Evolutionary conservation across 2,329 filamentous ascomycete species (phyloP), one percentile per base, ranked within the genome.

Genomic region (Aspergillus japonicus): DNA sequence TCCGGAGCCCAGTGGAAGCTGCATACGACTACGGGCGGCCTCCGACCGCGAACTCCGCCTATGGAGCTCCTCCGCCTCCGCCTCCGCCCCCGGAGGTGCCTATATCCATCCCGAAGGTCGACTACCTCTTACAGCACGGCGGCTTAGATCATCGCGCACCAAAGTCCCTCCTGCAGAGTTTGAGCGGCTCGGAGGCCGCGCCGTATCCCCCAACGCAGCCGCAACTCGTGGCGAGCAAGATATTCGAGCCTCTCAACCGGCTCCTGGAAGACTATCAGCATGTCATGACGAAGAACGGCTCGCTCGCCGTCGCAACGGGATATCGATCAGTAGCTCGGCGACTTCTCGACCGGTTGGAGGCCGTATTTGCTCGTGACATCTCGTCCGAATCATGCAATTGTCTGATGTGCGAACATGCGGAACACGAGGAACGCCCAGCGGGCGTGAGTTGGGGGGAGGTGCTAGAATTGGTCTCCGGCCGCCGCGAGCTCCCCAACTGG

Each of bases 371-470:
- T 2, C 85, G 95, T 61, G 94, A 98, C 70, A 88, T 99, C 39
- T 93, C 93, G 0, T 87, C 87, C 0, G 88, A 96, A 69, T 87
- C 89, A n/a, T 98, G 94, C 73, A 80, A 82, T 48, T 98, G 94
- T 74, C 81, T 95, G 58, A 91, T 97, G 82, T 98, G 94, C 71
- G 85, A 89, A 50, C 78, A 85, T 42, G 83, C 87, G 42, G 84
- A 89, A 16, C 69, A 83, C 29, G 78, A 80, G 39, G 85, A 87
- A 63, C 84, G 82, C 57, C 68, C 68, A 5, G 68, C 71, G 2
- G 93, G 92, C 2, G 82, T 97, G 31, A 95, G 91, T 63, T 99
- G 94, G 94, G 94, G 95, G 10, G 94, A 98, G 72, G 92, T 98
- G 12, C 78, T 99, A 24, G 95, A 99, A 75, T 88, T 93, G 72